Evolutionary conservation across 1,284 basidiomycete species (phyloP), one percentile per base, ranked within the genome.

Genomic region (Ceratobasidium sp.): DNA sequence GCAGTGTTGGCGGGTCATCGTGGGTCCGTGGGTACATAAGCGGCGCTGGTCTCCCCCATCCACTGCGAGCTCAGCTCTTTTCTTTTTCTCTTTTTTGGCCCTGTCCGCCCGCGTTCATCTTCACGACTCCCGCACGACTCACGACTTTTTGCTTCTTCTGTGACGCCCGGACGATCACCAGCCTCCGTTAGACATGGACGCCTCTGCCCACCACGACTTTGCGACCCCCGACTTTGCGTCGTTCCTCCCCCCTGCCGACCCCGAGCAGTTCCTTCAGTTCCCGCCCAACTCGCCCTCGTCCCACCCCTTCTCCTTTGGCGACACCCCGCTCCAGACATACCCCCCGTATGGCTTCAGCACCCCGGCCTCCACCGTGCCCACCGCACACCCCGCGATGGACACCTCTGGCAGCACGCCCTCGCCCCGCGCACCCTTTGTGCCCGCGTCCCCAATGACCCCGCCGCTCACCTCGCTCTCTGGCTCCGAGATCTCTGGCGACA

Each of bases 401-500:
- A 70, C 66, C 8, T 48, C 66, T 5, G 56, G 66, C 54, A 56
- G 36, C 38, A 70, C 66, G 53, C 53, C 61, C 38, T 75, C 66
- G 38, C 66, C 75, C 14, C 70, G 73, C 58, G 72, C 56, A 1
- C 42, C 46, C 7, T 73, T 74, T 60, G 73, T 74, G 25, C 74
- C 73, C 14, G 63, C 58, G 23, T 72, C 70, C 58, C 69, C 75
- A 28, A 76, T 76, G 62, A 72, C 74, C 14, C 74, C 74, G 23
- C 75, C 75, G 46, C 66, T 73, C 28, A 73, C 73, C 8, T 66
- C 63, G 58, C 72, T 74, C 49, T 58, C 42, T 42, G 74, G 69
- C 44, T 75, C 72, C 51, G 74, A 76, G 46, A 58, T 76, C 67
- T 69, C 72, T 59, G 74, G 59, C 53, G 72, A 74, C 72, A 73